Evolutionary conservation across 2,329 filamentous ascomycete genomes (phyloP).

Genomic region (Aureobasidium vineae): DNA sequence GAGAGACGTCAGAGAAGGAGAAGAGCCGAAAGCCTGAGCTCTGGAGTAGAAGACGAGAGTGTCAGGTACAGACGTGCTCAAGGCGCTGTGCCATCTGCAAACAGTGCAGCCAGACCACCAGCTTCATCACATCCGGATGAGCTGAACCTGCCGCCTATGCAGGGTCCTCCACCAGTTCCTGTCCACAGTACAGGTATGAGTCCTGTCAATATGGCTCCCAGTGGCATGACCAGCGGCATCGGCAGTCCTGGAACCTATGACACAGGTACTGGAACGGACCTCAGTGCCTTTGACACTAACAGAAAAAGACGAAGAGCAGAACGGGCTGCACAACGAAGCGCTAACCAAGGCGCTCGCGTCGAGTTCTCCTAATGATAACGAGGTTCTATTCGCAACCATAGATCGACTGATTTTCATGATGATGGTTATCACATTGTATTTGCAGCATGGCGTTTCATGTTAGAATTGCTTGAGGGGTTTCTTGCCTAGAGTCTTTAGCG

Average conservation of each 20-base stretch:
- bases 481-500: slow-evolving; percentile 4
- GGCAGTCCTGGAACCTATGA: slow-evolving; percentile 41
- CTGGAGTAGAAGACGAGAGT: slow-evolving; percentile 43
- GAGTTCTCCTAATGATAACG: slow-evolving; percentile 19
- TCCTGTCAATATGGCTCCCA: slow-evolving; percentile 27
- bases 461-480: neutral
- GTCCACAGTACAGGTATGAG: slow-evolving; percentile 29
- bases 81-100: slow-evolving; percentile 27
- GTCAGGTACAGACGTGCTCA: slow-evolving; percentile 34
- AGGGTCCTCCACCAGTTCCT: slow-evolving; percentile 29
- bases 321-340: slow-evolving; percentile 39
- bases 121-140: slow-evolving; percentile 28
- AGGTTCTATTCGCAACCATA: neutral
- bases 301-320: slow-evolving; percentile 54
- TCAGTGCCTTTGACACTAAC: slow-evolving; percentile 54
- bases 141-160: slow-evolving; percentile 29
- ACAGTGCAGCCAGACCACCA: slow-evolving; percentile 29
- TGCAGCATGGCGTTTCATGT: slow-evolving; percentile 22
- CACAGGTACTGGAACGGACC: slow-evolving; percentile 41
- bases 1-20: slow-evolving; percentile 42
- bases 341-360: slow-evolving; percentile 25
- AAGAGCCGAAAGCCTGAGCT: slow-evolving; percentile 38
- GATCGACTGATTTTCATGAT: neutral
- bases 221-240: slow-evolving; percentile 33
- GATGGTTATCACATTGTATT: slow-evolving; percentile 4